Percentiles rank a stretch among this genome's conserved stretches.
These are phyloP conservation scores for Arctium lappa DNA, from an alignment of 129 eudicot genomes.

Conservation along the genomic window DNA sequence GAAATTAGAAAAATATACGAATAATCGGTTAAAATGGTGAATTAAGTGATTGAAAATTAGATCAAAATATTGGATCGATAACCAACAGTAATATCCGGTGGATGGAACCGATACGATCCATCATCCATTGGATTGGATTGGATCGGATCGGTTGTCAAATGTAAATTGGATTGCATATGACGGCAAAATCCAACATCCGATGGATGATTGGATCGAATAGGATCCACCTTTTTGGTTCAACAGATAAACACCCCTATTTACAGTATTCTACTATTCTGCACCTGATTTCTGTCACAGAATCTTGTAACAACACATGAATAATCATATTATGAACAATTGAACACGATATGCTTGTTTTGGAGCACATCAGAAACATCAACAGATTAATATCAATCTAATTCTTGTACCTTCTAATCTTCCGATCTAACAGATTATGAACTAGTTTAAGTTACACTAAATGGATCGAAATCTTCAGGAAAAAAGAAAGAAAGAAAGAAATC, in stretches of 20 bases:
- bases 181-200: not conserved
- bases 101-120: too few relatives aligned
- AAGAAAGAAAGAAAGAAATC: not conserved
- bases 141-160: too few relatives aligned
- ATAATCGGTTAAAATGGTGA: too few relatives aligned
- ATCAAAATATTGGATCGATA: too few relatives aligned
- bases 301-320: not conserved
- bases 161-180: too few relatives aligned
- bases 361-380: not conserved
- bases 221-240: too few relatives aligned
- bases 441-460: not conserved
- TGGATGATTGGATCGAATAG: too few relatives aligned
- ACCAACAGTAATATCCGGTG: too few relatives aligned
- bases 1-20: too few relatives aligned
- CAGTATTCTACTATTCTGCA: not conserved
- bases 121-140: too few relatives aligned
- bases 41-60: too few relatives aligned
- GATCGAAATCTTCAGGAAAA: not conserved
- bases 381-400: not conserved
- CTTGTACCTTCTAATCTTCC: not conserved
- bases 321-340: not conserved
- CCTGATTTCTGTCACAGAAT: not conserved
- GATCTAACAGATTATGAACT: slow-evolving; percentile 10
- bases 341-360: not conserved
- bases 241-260: too few relatives aligned